Conservation (phyloP, 2,329 filamentous ascomycete species). For the Didymellaceae sp. region DNA sequence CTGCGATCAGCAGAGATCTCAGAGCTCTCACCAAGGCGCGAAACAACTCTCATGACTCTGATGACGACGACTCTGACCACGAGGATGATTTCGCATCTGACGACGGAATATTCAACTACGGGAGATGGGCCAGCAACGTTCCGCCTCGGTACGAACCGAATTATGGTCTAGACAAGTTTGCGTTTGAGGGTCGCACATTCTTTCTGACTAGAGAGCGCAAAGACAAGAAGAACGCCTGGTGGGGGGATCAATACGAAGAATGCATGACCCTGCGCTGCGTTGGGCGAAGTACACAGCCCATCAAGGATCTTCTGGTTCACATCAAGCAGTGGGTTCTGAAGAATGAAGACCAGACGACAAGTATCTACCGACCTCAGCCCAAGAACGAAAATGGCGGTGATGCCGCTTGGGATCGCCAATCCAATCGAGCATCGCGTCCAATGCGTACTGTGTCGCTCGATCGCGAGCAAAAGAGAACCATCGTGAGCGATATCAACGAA, state of each 20-base stretch:
- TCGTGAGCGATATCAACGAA: constrained; percentile 77
- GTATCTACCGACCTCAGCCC: constrained; percentile 52
- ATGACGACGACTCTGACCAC: constrained; percentile 41
- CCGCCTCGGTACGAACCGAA: constrained; percentile 59
- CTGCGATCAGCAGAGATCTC: constrained; percentile 46
- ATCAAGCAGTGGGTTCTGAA: constrained; percentile 54
- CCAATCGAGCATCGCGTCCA: constrained; percentile 68
- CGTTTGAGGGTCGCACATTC: constrained; percentile 50
- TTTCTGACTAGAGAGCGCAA: constrained; percentile 50
- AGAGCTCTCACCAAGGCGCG: constrained; percentile 50
- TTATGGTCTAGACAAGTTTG: constrained; percentile 55
- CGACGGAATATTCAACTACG: constrained; percentile 57
- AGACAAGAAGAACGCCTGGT: constrained; percentile 32
- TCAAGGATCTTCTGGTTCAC: constrained; percentile 55
- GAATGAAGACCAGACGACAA: constrained; percentile 53
- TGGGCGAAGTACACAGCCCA: constrained; percentile 56
- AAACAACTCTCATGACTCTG: constrained; percentile 41
- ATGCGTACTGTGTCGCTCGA: constrained; percentile 80
- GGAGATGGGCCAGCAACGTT: constrained; percentile 55
- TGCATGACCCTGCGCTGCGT: constrained; percentile 55
- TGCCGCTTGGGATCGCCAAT: constrained; percentile 51
- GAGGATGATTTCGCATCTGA: constrained; percentile 47
- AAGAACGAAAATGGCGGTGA: constrained; percentile 42
- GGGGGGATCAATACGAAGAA: constrained; percentile 47
- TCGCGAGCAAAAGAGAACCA: constrained; percentile 66